Percentiles rank a stretch among this genome's conserved stretches.
These are phyloP conservation scores for Clavispora fructus DNA, from an alignment of 805 yeast species.

Conservation along the genomic window DNA sequence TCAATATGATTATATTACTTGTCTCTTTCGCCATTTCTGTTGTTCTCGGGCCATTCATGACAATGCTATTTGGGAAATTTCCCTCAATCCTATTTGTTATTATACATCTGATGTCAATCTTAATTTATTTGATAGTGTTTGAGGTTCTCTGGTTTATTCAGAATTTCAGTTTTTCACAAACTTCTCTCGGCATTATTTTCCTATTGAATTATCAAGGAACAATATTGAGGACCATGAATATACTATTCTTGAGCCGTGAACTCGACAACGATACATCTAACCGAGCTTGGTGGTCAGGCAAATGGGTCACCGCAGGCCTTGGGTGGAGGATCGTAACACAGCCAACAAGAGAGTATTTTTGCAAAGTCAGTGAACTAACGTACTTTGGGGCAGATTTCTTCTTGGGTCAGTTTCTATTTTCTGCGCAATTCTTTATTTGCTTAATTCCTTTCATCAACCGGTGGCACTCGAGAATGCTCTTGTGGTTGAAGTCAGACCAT, in stretches of 20 bases:
- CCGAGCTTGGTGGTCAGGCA: constrained; percentile 62
- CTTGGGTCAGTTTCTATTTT: constrained; percentile 53
- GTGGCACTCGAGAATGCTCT: constrained; percentile 60
- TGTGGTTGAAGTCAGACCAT: constrained; percentile 60
- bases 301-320: constrained; percentile 57
- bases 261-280: constrained; percentile 55
- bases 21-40: constrained; percentile 41
- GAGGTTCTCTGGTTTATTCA: constrained; percentile 65
- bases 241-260: constrained; percentile 56
- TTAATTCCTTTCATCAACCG: constrained; percentile 60
- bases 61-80: constrained; percentile 26
- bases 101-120: constrained; percentile 50
- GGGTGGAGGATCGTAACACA: constrained; percentile 60
- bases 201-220: constrained; percentile 51
- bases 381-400: constrained; percentile 61
- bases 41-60: constrained; percentile 42
- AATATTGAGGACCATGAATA: constrained; percentile 48
- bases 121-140: constrained; percentile 51
- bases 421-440: constrained; percentile 55
- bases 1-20: constrained; percentile 39
- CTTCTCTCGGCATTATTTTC: constrained; percentile 58
- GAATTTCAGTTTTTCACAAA: constrained; percentile 55
- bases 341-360: constrained; percentile 58
- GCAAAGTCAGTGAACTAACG: constrained; percentile 63
- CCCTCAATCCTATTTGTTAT: constrained; percentile 15